Base-by-base conservation (phyloP, 2,329 filamentous ascomycete genomes). In the Claviceps sp. region DNA sequence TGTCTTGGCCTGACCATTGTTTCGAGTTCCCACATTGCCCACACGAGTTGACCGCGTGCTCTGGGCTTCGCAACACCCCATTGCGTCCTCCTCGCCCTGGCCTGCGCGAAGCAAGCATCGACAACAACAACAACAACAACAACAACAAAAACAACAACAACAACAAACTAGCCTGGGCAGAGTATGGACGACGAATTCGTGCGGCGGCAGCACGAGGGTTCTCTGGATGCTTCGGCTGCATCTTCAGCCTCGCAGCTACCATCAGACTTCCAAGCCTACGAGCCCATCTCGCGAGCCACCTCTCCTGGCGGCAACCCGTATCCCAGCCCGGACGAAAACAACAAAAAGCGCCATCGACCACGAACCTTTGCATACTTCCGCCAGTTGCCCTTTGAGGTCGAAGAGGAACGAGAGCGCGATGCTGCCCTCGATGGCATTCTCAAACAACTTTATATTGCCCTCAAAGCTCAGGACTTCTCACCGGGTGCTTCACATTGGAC, bases 401-500 rank as follows among this genome's bases (percentile, higher is more conserved):
- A 98, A 68, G 82, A 86, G 64, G 85, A 91, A 56, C 66, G 75
- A 38, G 80, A 89, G 68, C 81, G 90, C 57, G 84, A 94, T 64
- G 77, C 76, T 49, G 89, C 90, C 56, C 74, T 98, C 47, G 77
- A 85, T 46, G 88, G 89, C 65, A 97, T 96, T 60, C 76, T 97
- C 59, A 93, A 90, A 66, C 87, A 95, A 63, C 83, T 98, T 34
- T 97, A 95, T 67, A 87, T 96, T 60, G 81, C 91, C 53, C 77
- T 98, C 57, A 85, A 89, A 64, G 85, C 93, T 3, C 89, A 95
- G 58, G 93, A 98, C 68, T 97, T 97, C 68, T 84, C 86, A 24
- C 88, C 91, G 0, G 93, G 93, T 38, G 93, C 91, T 30, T 76
- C 95, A 55, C 91, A 98, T 69, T 98, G 93, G 93, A 96, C 93